These are phyloP conservation scores for Corylus americana DNA, from an alignment of 306 rosid species.

Conservation along the genomic window DNA sequence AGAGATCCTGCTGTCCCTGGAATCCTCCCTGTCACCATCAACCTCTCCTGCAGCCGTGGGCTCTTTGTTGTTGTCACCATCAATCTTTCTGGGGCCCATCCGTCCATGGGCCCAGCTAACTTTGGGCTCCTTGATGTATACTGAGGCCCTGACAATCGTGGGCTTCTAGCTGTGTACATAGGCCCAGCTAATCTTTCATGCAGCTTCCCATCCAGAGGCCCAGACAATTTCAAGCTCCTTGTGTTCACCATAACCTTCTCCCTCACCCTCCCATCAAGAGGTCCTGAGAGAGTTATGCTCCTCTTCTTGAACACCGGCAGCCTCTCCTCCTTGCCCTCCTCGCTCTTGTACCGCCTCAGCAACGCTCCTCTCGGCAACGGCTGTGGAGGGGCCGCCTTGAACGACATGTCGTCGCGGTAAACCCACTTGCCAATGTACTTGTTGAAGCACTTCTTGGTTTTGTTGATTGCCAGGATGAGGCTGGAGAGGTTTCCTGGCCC, in stretches of 20 bases:
- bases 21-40: constrained; percentile 30
- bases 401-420: constrained; percentile 21
- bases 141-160: constrained; percentile 48
- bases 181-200: constrained; percentile 13
- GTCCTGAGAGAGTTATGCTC: constrained; percentile 75
- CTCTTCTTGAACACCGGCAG: constrained; percentile 36
- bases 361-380: constrained; percentile 37
- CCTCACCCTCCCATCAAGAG: constrained; percentile 65
- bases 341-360: constrained; percentile 37
- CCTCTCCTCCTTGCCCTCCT: constrained; percentile 37
- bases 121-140: not conserved
- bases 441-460: constrained; percentile 49
- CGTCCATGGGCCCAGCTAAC: not conserved
- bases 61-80: not conserved
- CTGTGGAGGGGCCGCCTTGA: constrained; percentile 15
- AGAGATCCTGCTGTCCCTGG: constrained; percentile 35
- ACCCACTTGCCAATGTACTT: constrained; percentile 53
- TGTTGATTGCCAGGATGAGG: constrained; percentile 42
- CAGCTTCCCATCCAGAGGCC: constrained; percentile 37
- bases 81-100: constrained; percentile 3
- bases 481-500: constrained; percentile 36
- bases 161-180: constrained; percentile 37
- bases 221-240: constrained; percentile 44
- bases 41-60: constrained; percentile 15
- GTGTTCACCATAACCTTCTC: constrained; percentile 45